A percentile compares a stretch with the other conserved stretches of the same genome.
phyloP scores from a whole-genome alignment of 2,329 filamentous ascomycete species.

The Beauveria pseudobassiana region DNA sequence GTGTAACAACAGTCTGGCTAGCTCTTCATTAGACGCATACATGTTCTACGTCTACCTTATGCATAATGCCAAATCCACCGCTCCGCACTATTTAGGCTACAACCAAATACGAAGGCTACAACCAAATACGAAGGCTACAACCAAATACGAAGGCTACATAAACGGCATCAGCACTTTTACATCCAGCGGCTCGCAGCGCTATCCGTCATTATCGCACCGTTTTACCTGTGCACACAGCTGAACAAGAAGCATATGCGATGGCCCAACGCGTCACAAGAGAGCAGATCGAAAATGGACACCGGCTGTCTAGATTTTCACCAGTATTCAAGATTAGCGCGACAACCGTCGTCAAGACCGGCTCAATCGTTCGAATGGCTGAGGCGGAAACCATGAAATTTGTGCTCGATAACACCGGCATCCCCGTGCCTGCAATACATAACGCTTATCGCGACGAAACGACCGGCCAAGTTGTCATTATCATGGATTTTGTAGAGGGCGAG shows the following conservation, averaged over 20 bases:
- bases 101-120: too few species aligned
- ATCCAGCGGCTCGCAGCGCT: background rate
- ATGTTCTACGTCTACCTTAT: too few species aligned
- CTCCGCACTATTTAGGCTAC: too few species aligned
- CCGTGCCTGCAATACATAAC: constrained; percentile 11
- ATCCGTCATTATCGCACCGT: background rate
- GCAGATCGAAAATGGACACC: background rate
- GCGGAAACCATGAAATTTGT: constrained; percentile 14
- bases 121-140: too few species aligned
- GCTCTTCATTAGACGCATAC: too few species aligned
- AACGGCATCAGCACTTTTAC: too few species aligned
- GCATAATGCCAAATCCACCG: too few species aligned
- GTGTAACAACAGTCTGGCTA: too few species aligned
- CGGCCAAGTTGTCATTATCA: constrained; percentile 14
- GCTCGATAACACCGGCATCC: constrained; percentile 12
- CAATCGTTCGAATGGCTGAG: constrained; percentile 8
- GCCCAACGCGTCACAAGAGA: background rate
- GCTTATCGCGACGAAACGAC: constrained; percentile 10
- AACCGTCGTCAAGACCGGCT: constrained; percentile 14
- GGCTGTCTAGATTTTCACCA: background rate
- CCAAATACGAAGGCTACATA: too few species aligned
- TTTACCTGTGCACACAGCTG: background rate
- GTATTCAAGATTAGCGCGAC: background rate
- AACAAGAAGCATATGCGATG: background rate
- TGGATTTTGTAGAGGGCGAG: constrained; percentile 16